These are phyloP conservation scores for Aspergillus sclerotialis DNA, from an alignment of 2,329 filamentous ascomycete species.

Conservation along the genomic window DNA sequence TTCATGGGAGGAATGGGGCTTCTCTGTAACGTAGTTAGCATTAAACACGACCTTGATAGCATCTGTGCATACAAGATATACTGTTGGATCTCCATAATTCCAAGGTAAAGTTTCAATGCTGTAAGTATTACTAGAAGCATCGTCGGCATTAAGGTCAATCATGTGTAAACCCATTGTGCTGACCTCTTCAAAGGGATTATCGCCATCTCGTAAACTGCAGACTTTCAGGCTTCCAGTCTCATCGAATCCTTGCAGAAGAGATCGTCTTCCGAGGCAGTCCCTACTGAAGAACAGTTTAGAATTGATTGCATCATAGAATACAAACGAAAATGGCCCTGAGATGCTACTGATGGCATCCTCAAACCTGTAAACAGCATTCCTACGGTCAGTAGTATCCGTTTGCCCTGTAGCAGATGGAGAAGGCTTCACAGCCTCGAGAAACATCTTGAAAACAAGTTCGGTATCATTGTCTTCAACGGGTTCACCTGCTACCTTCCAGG, in stretches of 20 bases:
- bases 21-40: slow-evolving; percentile 17
- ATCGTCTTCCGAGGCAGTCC: slow-evolving; percentile 81
- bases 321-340: slow-evolving; percentile 82
- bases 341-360: slow-evolving; percentile 51
- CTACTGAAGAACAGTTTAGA: slow-evolving; percentile 70
- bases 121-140: slow-evolving; percentile 6
- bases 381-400: slow-evolving; percentile 6
- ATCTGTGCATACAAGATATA: slow-evolving; percentile 18
- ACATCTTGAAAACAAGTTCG: slow-evolving; percentile 55
- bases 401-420: background rate
- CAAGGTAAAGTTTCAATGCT: slow-evolving; percentile 22
- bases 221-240: slow-evolving; percentile 50
- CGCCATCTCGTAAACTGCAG: slow-evolving; percentile 61
- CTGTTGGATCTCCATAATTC: slow-evolving; percentile 13
- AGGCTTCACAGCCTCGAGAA: slow-evolving; percentile 41
- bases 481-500: slow-evolving; percentile 64
- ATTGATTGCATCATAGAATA: slow-evolving; percentile 64
- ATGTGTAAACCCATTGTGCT: slow-evolving; percentile 76
- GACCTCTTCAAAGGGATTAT: slow-evolving; percentile 65
- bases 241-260: slow-evolving; percentile 56
- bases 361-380: slow-evolving; percentile 19
- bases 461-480: slow-evolving; percentile 70
- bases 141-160: slow-evolving; percentile 45
- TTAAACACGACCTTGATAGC: background rate
- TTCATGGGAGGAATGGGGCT: slow-evolving; percentile 42